These are phyloP conservation scores for Thecaphora thlaspeos DNA, from an alignment of 1,284 basidiomycete species.

Conservation along the genomic window DNA sequence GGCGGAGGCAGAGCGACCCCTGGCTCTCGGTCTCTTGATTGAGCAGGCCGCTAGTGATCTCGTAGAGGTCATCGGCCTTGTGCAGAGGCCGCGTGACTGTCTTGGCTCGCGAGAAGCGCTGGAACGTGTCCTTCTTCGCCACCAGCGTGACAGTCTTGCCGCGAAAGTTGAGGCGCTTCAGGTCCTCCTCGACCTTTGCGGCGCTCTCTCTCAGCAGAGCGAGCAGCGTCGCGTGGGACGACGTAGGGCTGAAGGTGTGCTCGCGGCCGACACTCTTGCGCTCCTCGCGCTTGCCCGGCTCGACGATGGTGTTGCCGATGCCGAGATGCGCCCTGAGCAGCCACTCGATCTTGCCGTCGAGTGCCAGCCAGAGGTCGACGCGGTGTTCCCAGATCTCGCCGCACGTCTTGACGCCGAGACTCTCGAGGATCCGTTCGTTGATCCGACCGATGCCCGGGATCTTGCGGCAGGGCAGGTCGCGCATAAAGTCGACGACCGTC, in stretches of 20 bases:
- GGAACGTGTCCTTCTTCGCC: conserved; percentile 46
- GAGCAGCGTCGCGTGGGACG: conserved; percentile 24
- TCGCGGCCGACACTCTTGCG: conserved; percentile 55
- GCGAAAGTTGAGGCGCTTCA: conserved; percentile 41
- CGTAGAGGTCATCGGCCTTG: conserved; percentile 43
- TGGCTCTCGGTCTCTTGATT: conserved; percentile 32
- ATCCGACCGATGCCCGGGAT: conserved; percentile 54
- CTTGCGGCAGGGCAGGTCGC: conserved; percentile 46
- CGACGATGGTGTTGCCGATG: conserved; percentile 42
- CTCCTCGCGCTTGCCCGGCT: conserved; percentile 44
- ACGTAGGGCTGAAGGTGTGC: conserved; percentile 51
- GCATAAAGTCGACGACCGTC: conserved; percentile 47
- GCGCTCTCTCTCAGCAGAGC: conserved; percentile 38
- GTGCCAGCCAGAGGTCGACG: conserved; percentile 44
- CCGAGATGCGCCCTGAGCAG: conserved; percentile 49
- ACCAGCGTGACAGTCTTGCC: conserved; percentile 49
- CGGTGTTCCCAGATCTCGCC: conserved; percentile 50
- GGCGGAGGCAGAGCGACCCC: conserved; percentile 30
- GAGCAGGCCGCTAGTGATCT: conserved; percentile 29
- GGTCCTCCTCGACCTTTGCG: conserved; percentile 42
- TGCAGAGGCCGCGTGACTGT: conserved; percentile 21
- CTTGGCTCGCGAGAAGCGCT: conserved; percentile 47
- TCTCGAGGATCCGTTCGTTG: conserved; percentile 51
- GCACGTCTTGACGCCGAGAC: conserved; percentile 47
- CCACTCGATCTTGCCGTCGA: conserved; percentile 44